Evolutionary conservation across 768 basidiomycete species (phyloP).

Genomic region (Erythrobasidium yunnanense): DNA sequence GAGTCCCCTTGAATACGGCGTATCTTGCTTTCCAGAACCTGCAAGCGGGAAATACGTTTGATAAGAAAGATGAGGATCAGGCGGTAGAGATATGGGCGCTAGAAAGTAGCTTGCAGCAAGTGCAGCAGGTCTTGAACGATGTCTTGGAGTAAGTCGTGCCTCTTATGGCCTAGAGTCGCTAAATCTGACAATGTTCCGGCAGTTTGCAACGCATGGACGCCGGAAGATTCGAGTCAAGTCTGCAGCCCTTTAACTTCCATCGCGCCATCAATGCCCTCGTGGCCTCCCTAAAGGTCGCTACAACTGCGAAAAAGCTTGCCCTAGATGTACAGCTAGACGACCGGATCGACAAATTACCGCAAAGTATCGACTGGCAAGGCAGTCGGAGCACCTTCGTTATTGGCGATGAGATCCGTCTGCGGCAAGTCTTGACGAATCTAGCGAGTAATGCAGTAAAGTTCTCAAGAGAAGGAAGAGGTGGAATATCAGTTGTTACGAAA

Average conservation of each 20-base stretch:
- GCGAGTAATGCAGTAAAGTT: conserved; percentile 40
- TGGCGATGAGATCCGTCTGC: conserved; percentile 42
- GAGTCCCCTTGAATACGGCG: conserved; percentile 49
- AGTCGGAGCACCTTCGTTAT: conserved; percentile 37
- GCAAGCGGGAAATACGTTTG: conserved; percentile 63
- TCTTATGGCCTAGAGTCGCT: background rate
- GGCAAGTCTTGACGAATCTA: conserved; percentile 39
- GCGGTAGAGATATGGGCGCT: conserved; percentile 80
- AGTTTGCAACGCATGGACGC: conserved; percentile 56
- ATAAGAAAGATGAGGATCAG: conserved; percentile 51
- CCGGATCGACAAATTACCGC: conserved; percentile 39
- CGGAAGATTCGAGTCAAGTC: conserved; percentile 55
- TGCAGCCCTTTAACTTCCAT: conserved; percentile 47
- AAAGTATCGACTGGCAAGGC: conserved; percentile 5
- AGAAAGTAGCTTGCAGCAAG: conserved; percentile 70
- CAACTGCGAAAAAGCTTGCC: conserved; percentile 34
- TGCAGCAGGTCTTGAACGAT: conserved; percentile 54
- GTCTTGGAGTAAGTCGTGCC: conserved; percentile 34
- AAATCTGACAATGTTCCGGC: background rate
- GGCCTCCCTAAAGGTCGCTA: conserved; percentile 40
- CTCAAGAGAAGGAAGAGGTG: conserved; percentile 37
- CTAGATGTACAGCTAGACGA: conserved; percentile 39
- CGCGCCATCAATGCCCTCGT: conserved; percentile 45
- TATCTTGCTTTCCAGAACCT: conserved; percentile 79
- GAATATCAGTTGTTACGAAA: conserved; percentile 34